phyloP scores from a whole-genome alignment of 2,329 filamentous ascomycete species.

The Clarireedia homoeocarpa region DNA sequence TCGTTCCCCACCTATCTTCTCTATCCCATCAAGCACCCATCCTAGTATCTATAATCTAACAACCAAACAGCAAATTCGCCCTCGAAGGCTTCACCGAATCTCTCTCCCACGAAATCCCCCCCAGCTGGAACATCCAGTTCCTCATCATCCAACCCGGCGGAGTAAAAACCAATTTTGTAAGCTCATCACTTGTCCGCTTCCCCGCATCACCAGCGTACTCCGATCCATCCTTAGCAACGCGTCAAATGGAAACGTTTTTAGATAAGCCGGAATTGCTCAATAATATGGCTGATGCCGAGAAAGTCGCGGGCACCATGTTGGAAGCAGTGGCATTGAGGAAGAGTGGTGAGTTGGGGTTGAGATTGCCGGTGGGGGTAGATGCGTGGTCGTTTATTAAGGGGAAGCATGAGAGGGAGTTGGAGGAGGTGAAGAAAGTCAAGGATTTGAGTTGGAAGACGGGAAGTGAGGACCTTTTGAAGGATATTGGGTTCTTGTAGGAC shows the following conservation, averaged over 20 bases:
- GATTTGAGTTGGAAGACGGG: background rate
- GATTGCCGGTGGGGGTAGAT: constrained; percentile 14
- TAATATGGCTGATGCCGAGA: constrained; percentile 9
- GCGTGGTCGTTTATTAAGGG: constrained; percentile 18
- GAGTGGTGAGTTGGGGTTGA: constrained; percentile 15
- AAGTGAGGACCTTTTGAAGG: background rate
- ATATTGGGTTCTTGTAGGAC: background rate
- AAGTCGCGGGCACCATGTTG: constrained; percentile 12
- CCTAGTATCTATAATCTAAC: constrained; percentile 29
- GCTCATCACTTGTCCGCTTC: background rate
- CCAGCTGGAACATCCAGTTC: background rate
- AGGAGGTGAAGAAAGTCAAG: background rate
- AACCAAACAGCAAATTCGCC: constrained; percentile 29
- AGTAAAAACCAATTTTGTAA: background rate
- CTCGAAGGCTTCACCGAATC: background rate
- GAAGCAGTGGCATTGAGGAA: background rate
- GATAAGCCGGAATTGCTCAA: background rate
- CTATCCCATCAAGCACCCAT: constrained; percentile 7
- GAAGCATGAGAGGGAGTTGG: background rate
- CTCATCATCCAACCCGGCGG: background rate
- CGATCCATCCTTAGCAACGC: constrained; percentile 23
- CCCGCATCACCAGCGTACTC: constrained; percentile 16
- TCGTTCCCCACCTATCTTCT: constrained; percentile 36
- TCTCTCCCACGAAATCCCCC: constrained; percentile 24
- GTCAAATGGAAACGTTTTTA: constrained; percentile 13